These are phyloP conservation scores for Leptosphaerulina australis DNA, from an alignment of 2,329 filamentous ascomycete species.

Conservation along the genomic window DNA sequence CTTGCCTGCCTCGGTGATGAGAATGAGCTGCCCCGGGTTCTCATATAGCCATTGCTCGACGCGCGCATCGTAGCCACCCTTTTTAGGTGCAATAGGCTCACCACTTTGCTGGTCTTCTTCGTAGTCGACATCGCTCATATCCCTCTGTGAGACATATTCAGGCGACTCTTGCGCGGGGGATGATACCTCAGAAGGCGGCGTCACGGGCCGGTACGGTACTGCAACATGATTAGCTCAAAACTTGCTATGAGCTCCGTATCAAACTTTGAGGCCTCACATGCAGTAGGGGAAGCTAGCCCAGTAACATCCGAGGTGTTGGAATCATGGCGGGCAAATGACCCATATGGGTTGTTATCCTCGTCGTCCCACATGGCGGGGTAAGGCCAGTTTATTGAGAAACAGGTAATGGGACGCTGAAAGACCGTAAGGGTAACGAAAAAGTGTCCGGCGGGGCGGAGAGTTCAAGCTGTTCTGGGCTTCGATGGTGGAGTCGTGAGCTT, in stretches of 20 bases:
- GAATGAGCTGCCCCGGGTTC: constrained; percentile 84
- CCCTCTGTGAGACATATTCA: constrained; percentile 60
- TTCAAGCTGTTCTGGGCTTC: constrained; percentile 9
- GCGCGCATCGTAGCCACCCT: constrained; percentile 89
- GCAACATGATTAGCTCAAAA: constrained; percentile 5
- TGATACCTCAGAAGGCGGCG: constrained; percentile 73
- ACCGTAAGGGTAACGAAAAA: neutral
- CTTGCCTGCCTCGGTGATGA: constrained; percentile 95
- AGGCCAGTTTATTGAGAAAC: neutral
- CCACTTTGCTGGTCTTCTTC: constrained; percentile 54
- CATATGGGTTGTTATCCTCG: constrained; percentile 98
- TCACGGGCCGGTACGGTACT: constrained; percentile 59
- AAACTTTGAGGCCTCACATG: constrained; percentile 39
- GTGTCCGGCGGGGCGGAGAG: neutral
- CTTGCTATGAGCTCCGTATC: neutral
- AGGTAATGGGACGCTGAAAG: neutral
- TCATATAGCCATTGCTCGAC: constrained; percentile 98
- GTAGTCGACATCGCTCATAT: constrained; percentile 66
- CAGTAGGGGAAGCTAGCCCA: constrained; percentile 49
- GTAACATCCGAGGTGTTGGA: constrained; percentile 70
- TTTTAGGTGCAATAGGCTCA: constrained; percentile 63
- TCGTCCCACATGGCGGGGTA: constrained; percentile 86
- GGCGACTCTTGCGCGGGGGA: constrained; percentile 71
- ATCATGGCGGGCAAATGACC: constrained; percentile 88
- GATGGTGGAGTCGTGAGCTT: constrained; percentile 15